phyloP scores from a whole-genome alignment of 345 rosid species.

The Pugionium dolabratum region DNA sequence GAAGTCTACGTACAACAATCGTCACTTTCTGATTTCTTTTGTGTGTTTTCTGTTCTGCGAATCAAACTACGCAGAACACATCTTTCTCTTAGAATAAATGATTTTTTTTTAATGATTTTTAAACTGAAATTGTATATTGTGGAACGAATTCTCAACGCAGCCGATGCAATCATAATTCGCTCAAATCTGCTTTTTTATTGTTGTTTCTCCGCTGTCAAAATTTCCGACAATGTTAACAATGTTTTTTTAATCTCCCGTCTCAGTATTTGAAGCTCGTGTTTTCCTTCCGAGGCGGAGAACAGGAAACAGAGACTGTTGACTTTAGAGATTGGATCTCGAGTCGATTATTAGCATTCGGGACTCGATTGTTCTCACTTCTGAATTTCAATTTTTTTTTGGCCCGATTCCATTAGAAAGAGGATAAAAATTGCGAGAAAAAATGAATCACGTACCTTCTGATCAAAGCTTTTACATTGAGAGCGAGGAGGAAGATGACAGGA shows the following conservation, averaged over 20 bases:
- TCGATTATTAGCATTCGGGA: neutral
- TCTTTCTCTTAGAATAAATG: neutral
- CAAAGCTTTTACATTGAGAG: constrained; percentile 87
- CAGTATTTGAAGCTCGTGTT: neutral
- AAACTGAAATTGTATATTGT: neutral
- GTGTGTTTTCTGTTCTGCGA: too few relatives aligned
- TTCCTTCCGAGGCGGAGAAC: neutral
- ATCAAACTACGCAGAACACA: neutral
- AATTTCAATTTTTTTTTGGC: neutral
- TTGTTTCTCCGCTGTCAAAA: neutral
- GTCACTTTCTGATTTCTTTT: neutral
- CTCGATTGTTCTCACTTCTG: constrained; percentile 13
- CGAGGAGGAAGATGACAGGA: constrained; percentile 76
- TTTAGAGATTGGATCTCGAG: constrained; percentile 10
- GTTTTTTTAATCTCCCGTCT: constrained; percentile 7
- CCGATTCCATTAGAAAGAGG: constrained; percentile 10
- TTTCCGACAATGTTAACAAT: constrained; percentile 23
- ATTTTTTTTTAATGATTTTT: too few relatives aligned
- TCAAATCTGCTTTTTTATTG: neutral
- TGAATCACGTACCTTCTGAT: constrained; percentile 91
- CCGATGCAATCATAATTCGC: neutral
- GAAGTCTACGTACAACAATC: constrained; percentile 1
- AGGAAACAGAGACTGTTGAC: constrained; percentile 38
- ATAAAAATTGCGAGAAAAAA: constrained; percentile 28
- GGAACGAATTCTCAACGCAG: neutral